Evolutionary conservation across 441 rosid genomes (phyloP), one percentile per base, ranked within the genome.

Genomic region (Metrosideros polymorpha): DNA sequence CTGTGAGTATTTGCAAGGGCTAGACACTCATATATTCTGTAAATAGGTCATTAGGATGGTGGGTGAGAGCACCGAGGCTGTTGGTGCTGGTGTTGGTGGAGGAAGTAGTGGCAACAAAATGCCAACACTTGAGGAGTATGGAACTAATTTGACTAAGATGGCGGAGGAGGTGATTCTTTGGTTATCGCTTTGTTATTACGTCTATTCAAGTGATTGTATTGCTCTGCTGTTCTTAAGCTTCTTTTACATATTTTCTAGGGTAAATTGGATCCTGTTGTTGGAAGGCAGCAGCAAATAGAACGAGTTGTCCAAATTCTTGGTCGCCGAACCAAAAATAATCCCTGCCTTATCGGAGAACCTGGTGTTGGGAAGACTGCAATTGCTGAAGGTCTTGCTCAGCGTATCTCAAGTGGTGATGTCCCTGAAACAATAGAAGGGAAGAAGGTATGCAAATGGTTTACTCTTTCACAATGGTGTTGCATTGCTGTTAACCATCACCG

Each of bases 41-140:
- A 30, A 84, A 71, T 86, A 98, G 99, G 98, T 98, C 83, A 96
- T 98, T 85, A 96, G 99, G n/a, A 98, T 98, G 99, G 99, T 98
- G 8, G 99, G 99, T 76, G 99, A 98, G 90, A 95, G 94, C 92
- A 94, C 94, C 22, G 96, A 98, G 82, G 96, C 94, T 86, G 93
- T 96, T 86, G 93, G 96, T 75, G 97, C 98, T 85, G 90, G 91
- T 87, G 94, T 95, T 89, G 99, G 99, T 85, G 94, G 94, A 87
- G 95, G 96, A 84, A 89, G 94, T 76, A 91, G 95, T 76, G 92
- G 92, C 87, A 97, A 91, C 87, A 96, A 98, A 90, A 96, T 97
- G 98, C 99, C 99, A 50, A 98, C 99, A 5, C 95, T 98, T 32
- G 99, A 98, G 61, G 85, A 89, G 85, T 90, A 87, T 71, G 92